A percentile compares a stretch with the other conserved stretches of the same genome.
Conservation (phyloP, 495 filamentous ascomycete genomes). For the Lasiosphaeria miniovina region DNA sequence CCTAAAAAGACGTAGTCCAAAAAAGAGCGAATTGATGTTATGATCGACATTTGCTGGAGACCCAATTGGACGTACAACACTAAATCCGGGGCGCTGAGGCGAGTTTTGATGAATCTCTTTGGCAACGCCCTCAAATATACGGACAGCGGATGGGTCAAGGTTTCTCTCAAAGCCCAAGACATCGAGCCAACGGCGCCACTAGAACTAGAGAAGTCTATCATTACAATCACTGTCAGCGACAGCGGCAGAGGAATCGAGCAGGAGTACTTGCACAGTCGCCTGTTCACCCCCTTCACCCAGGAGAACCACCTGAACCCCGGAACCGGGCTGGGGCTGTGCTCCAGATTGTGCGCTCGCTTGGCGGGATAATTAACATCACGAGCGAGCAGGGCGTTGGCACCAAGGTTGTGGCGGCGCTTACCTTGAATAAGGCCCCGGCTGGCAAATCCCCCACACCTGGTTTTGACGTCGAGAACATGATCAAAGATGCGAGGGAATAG, state of each 20-base stretch:
- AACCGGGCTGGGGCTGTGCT: conserved; percentile 68
- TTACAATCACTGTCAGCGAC: conserved; percentile 50
- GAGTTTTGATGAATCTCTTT: conserved; percentile 78
- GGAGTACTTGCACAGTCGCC: conserved; percentile 61
- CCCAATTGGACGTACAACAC: conserved; percentile 60
- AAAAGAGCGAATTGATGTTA: conserved; percentile 45
- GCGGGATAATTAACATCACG: conserved; percentile 55
- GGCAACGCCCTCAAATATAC: conserved; percentile 84
- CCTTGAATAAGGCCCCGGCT: neutral
- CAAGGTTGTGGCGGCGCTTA: neutral
- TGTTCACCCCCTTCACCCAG: conserved; percentile 72
- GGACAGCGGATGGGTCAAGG: conserved; percentile 58
- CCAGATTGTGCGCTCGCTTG: conserved; percentile 60
- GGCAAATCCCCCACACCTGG: neutral
- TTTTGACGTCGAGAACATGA: neutral
- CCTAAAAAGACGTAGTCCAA: neutral
- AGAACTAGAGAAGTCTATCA: conserved; percentile 4
- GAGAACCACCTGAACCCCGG: conserved; percentile 64
- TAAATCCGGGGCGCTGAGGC: conserved; percentile 67
- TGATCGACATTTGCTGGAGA: conserved; percentile 57
- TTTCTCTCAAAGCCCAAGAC: conserved; percentile 49
- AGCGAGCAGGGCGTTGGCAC: conserved; percentile 22
- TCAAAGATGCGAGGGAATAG: neutral
- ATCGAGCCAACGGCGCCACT: conserved; percentile 5
- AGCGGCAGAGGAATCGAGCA: conserved; percentile 68